Evolutionary conservation across 148 eudicot species (phyloP).

Genomic region (Fallopia convolvulus): DNA sequence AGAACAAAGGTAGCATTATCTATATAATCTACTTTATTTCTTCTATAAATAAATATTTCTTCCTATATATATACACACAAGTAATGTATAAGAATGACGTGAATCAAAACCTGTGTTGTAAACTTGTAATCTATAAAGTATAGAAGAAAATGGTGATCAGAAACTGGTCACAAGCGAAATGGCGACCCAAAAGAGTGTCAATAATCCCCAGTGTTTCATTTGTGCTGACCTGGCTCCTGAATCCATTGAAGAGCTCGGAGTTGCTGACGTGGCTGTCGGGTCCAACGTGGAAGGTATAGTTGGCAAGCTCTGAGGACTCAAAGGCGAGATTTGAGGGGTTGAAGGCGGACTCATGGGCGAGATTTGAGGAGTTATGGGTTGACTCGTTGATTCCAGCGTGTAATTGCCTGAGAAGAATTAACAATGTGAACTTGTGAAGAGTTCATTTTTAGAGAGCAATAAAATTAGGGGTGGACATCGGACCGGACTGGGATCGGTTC

Average conservation of each 20-base stretch:
- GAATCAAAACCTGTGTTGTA: neutral
- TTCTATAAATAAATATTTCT: no score
- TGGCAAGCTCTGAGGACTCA: neutral
- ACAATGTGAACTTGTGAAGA: no score
- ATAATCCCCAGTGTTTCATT: neutral
- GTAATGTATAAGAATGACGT: neutral
- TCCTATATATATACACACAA: neutral
- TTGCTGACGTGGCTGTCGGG: neutral
- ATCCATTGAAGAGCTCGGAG: neutral
- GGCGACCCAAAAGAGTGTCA: neutral
- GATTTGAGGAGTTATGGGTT: neutral
- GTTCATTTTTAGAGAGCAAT: neutral
- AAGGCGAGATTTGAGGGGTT: neutral
- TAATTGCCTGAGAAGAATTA: neutral
- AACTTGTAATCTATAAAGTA: neutral
- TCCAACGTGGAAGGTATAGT: slow-evolving; percentile 1
- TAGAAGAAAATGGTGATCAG: neutral
- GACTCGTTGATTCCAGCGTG: neutral
- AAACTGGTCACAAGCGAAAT: neutral
- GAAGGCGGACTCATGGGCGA: neutral
- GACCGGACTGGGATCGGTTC: no score
- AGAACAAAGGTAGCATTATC: no score
- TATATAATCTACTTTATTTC: no score
- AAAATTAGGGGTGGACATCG: no score
- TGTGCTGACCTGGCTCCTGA: neutral